Conservation (phyloP, 805 yeast genomes). For the Cyberlindnera euphorbiiphila region DNA sequence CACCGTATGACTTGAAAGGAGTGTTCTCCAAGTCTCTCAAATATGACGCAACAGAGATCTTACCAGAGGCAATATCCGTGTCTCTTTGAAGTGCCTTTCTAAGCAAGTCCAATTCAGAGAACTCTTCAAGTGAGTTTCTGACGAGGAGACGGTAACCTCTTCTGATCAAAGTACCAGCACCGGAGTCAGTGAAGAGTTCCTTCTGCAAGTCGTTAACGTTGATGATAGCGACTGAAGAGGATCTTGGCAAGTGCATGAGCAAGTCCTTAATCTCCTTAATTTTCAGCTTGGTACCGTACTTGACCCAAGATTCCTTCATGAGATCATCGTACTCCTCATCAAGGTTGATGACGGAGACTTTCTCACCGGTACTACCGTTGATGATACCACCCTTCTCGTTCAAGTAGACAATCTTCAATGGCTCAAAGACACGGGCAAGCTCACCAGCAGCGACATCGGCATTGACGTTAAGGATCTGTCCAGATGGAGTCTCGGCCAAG, state of each 20-base stretch:
- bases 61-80: constrained; percentile 65
- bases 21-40: constrained; percentile 62
- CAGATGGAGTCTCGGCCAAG: constrained; percentile 92
- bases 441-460: constrained; percentile 99
- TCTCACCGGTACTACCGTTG: constrained; percentile 89
- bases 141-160: constrained; percentile 88
- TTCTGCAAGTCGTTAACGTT: constrained; percentile 93
- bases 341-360: constrained; percentile 82
- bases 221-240: constrained; percentile 96
- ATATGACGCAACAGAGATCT: constrained; percentile 75
- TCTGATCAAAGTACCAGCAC: constrained; percentile 98
- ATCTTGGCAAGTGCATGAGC: constrained; percentile 89
- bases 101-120: constrained; percentile 68
- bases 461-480: constrained; percentile 94
- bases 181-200: constrained; percentile 96
- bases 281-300: constrained; percentile 96
- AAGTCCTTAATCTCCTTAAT: constrained; percentile 95
- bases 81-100: constrained; percentile 76
- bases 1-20: constrained; percentile 78
- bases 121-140: constrained; percentile 65
- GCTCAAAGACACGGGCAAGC: constrained; percentile 93
- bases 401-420: constrained; percentile 91
- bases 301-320: constrained; percentile 95
- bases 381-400: constrained; percentile 97
- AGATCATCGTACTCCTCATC: constrained; percentile 94